Evolutionary conservation across 31 red algal genomes (phyloP).

Genomic region (Endocladia muricata): DNA sequence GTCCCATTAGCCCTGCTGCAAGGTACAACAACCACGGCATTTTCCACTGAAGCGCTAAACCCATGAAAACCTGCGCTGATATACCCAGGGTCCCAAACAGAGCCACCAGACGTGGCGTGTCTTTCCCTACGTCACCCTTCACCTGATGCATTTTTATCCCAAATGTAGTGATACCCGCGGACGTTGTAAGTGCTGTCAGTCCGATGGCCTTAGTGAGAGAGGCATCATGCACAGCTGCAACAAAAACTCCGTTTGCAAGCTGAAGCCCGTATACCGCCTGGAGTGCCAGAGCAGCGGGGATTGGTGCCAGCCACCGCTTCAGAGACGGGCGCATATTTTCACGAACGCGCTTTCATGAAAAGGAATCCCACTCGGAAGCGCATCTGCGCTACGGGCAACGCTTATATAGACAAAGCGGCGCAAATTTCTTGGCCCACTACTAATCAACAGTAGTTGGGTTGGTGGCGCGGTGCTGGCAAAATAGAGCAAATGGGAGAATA

Average conservation of each 20-base stretch:
- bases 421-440: too few relatives aligned
- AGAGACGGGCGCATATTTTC: too few relatives aligned
- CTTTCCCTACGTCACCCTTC: background rate
- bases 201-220: conserved; percentile 30
- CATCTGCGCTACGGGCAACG: too few relatives aligned
- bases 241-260: conserved; percentile 24
- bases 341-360: too few relatives aligned
- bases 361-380: too few relatives aligned
- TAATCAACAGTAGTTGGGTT: too few relatives aligned
- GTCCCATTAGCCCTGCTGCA: conserved; percentile 2
- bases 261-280: conserved; percentile 11
- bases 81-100: conserved; percentile 10
- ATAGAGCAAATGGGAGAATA: too few relatives aligned
- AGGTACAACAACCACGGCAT: background rate
- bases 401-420: too few relatives aligned
- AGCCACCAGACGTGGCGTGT: conserved; percentile 6
- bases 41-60: background rate
- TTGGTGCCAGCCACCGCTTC: background rate
- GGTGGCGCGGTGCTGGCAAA: too few relatives aligned
- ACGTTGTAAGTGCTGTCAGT: conserved; percentile 7
- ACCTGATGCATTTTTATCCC: conserved; percentile 23
- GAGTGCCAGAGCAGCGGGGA: background rate
- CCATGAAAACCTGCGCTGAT: conserved; percentile 20
- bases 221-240: conserved; percentile 13
- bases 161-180: conserved; percentile 18